Evolutionary conservation across 305 asterid genomes (phyloP).

Genomic region (Fraxinus baroniana): DNA sequence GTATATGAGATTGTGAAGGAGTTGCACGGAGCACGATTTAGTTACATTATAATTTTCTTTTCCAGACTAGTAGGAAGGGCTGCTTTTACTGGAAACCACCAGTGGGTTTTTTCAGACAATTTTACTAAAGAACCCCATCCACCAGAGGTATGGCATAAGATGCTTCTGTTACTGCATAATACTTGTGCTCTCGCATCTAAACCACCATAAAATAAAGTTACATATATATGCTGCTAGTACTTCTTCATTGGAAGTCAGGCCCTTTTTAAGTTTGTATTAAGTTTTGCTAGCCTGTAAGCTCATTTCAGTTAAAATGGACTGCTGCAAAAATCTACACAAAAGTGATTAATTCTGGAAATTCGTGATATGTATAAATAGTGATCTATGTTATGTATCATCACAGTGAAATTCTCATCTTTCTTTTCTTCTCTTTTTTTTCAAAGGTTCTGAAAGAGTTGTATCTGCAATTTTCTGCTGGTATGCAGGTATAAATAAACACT

Average conservation of each 20-base stretch:
- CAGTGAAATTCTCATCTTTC: slow-evolving; percentile 13
- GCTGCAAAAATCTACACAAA: background rate
- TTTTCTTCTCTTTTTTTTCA: background rate
- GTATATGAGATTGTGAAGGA: background rate
- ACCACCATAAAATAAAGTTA: background rate
- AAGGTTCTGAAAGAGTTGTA: slow-evolving; percentile 57
- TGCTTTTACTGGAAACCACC: slow-evolving; percentile 66
- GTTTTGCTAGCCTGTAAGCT: slow-evolving; percentile 5
- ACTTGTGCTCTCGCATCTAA: background rate
- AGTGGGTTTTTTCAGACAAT: slow-evolving; percentile 56
- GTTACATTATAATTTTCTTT: slow-evolving; percentile 18
- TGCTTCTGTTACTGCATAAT: background rate
- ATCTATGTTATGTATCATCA: background rate
- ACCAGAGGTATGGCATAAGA: slow-evolving; percentile 50
- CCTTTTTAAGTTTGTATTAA: slow-evolving; percentile 8
- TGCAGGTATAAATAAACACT: slow-evolving; percentile 46
- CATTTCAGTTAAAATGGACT: background rate
- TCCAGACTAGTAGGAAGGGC: slow-evolving; percentile 68
- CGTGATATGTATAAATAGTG: background rate
- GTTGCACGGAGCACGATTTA: slow-evolving; percentile 1
- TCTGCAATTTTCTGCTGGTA: slow-evolving; percentile 69
- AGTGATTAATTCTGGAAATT: background rate
- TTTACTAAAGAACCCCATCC: slow-evolving; percentile 45
- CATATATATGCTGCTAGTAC: background rate
- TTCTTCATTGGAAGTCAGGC: background rate